phyloP scores from a whole-genome alignment of 768 basidiomycete genomes.

The Botryobasidium botryosum region DNA sequence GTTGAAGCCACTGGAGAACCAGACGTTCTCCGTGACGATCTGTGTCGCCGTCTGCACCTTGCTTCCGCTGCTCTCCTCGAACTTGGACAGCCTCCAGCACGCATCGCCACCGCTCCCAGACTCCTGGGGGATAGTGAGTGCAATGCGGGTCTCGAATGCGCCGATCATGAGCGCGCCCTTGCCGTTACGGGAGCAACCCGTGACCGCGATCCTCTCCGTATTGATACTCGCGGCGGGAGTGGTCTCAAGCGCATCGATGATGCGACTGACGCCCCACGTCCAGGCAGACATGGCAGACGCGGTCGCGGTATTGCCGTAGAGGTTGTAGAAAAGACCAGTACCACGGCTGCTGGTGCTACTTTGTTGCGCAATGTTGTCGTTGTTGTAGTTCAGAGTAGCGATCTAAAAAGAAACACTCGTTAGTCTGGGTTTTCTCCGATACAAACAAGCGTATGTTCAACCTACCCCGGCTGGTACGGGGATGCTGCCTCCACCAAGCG shows the following conservation, averaged over 20 bases:
- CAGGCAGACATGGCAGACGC: constrained; percentile 42
- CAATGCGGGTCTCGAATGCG: constrained; percentile 41
- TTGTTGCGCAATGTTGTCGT: constrained; percentile 33
- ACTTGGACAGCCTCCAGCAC: constrained; percentile 43
- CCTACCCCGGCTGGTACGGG: constrained; percentile 23
- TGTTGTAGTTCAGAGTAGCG: constrained; percentile 4
- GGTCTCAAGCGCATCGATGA: constrained; percentile 41
- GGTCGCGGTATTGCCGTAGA: constrained; percentile 31
- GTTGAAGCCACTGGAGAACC: constrained; percentile 37
- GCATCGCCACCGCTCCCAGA: constrained; percentile 42
- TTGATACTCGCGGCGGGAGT: constrained; percentile 33
- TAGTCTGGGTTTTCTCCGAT: too few species aligned
- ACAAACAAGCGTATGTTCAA: too few species aligned
- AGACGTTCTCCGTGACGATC: constrained; percentile 44
- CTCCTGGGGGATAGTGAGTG: constrained; percentile 44
- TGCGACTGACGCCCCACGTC: constrained; percentile 43
- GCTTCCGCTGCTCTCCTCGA: constrained; percentile 26
- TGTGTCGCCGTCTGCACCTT: constrained; percentile 37
- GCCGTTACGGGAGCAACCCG: constrained; percentile 43
- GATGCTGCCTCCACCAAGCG: constrained; percentile 28
- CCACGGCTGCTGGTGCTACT: constrained; percentile 30
- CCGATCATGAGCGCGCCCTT: constrained; percentile 44
- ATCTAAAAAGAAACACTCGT: too few species aligned
- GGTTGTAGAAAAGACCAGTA: constrained; percentile 37
- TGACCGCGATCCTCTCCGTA: constrained; percentile 32